Percentiles rank a stretch among this genome's conserved stretches.
Conservation (phyloP, 2,329 filamentous ascomycete species). For the Colletotrichum sp. region DNA sequence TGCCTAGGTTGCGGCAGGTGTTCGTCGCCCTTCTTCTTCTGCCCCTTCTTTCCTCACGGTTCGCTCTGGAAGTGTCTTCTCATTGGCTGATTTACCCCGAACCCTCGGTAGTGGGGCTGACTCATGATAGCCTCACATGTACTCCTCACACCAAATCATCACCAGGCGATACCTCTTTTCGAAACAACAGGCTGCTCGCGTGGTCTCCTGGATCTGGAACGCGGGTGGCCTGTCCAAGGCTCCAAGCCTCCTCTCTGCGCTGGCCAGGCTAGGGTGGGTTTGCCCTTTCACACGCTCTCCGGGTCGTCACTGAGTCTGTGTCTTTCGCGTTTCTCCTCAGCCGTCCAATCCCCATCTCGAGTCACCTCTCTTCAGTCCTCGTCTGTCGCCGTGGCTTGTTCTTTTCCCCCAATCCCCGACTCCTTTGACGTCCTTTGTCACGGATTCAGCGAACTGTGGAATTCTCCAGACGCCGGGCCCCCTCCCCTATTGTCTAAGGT, state of each 20-base stretch:
- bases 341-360: background rate
- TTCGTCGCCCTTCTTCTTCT: background rate
- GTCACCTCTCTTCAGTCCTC: background rate
- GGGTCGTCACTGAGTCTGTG: background rate
- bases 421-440: background rate
- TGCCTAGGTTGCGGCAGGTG: background rate
- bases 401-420: background rate
- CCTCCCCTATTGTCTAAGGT: background rate
- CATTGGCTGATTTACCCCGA: background rate
- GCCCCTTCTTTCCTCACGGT: background rate
- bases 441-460: background rate
- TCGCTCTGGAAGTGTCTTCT: background rate
- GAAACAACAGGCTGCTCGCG: conserved; percentile 6
- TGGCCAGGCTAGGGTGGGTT: background rate
- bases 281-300: background rate
- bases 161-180: background rate
- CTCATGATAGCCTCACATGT: background rate
- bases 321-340: background rate
- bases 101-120: background rate
- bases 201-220: background rate
- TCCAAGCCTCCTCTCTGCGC: background rate
- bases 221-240: background rate
- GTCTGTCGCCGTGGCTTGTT: background rate
- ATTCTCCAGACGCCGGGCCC: background rate
- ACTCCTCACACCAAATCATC: background rate